Evolutionary conservation across 2,329 filamentous ascomycete species (phyloP).

Genomic region (Apiospora marii): DNA sequence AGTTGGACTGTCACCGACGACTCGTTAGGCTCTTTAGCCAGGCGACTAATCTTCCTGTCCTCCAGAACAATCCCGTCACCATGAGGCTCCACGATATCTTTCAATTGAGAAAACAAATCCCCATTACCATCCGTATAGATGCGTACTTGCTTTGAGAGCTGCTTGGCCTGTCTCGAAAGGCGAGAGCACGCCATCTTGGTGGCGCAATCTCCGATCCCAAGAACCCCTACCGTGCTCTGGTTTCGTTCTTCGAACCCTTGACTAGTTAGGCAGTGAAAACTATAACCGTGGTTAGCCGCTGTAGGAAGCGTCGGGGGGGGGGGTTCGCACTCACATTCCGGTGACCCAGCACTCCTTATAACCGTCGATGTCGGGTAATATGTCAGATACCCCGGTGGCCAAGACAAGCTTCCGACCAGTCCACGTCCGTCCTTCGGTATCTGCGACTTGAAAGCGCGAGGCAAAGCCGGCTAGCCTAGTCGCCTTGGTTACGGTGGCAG

Average conservation of each 20-base stretch:
- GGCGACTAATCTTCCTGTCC: no score
- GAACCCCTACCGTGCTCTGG: constrained; percentile 52
- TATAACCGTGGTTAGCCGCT: constrained; percentile 30
- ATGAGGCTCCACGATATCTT: no score
- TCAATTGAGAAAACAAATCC: no score
- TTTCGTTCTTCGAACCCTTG: constrained; percentile 66
- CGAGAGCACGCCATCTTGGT: constrained; percentile 45
- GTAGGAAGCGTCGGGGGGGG: no score
- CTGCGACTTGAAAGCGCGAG: constrained; percentile 41
- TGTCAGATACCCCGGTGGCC: constrained; percentile 61
- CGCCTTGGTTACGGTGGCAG: background rate
- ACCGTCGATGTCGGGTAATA: constrained; percentile 58
- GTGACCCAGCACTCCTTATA: constrained; percentile 63
- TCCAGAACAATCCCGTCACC: no score
- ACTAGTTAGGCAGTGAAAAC: constrained; percentile 67
- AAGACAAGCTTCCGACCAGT: constrained; percentile 62
- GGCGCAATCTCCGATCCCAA: constrained; percentile 49
- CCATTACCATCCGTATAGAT: constrained; percentile 58
- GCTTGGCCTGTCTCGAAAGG: constrained; percentile 52
- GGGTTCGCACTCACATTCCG: constrained; percentile 53
- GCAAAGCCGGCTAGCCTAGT: no score
- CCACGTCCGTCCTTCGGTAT: constrained; percentile 52
- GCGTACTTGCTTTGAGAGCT: constrained; percentile 52
- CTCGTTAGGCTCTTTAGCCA: background rate
- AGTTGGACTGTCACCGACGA: background rate